These are phyloP conservation scores for Tulasnella sp. DNA, from an alignment of 768 basidiomycete species.

Conservation along the genomic window DNA sequence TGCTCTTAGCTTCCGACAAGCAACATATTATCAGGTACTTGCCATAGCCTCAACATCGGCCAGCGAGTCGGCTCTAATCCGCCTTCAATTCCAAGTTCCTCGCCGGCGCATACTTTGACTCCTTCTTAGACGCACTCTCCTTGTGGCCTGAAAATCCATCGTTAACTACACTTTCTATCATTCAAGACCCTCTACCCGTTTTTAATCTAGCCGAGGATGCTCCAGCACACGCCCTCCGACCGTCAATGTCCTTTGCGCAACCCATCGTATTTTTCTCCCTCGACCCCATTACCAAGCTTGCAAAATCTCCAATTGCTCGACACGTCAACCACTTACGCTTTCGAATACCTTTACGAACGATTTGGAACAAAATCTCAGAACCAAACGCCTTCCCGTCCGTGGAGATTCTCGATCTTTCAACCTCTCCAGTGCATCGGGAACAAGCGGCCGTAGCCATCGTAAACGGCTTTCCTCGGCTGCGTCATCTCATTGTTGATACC, in stretches of 20 bases:
- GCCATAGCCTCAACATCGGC: constrained; percentile 44
- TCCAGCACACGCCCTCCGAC: background rate
- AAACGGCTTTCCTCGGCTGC: constrained; percentile 49
- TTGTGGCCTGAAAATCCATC: constrained; percentile 50
- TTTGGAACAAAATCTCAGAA: constrained; percentile 46
- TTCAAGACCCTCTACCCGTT: constrained; percentile 58
- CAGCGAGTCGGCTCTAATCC: background rate
- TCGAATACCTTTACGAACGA: constrained; percentile 64
- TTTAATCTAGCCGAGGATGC: background rate
- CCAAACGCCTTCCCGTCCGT: constrained; percentile 47
- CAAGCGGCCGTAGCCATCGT: constrained; percentile 55
- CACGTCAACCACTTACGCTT: constrained; percentile 58
- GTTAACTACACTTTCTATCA: constrained; percentile 39
- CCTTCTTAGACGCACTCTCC: constrained; percentile 57
- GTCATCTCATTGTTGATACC: constrained; percentile 67
- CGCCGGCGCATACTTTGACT: constrained; percentile 82
- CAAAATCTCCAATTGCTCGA: constrained; percentile 44
- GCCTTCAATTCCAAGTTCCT: background rate
- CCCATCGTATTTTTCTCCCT: constrained; percentile 83
- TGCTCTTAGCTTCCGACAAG: constrained; percentile 56
- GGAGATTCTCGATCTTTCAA: constrained; percentile 70
- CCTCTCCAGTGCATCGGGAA: constrained; percentile 46
- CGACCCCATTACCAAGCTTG: constrained; percentile 51
- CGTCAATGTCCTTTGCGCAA: constrained; percentile 57
- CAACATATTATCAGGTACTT: constrained; percentile 79